phyloP scores from a whole-genome alignment of 208 protist genomes.

The Acanthamoeba sp. region DNA sequence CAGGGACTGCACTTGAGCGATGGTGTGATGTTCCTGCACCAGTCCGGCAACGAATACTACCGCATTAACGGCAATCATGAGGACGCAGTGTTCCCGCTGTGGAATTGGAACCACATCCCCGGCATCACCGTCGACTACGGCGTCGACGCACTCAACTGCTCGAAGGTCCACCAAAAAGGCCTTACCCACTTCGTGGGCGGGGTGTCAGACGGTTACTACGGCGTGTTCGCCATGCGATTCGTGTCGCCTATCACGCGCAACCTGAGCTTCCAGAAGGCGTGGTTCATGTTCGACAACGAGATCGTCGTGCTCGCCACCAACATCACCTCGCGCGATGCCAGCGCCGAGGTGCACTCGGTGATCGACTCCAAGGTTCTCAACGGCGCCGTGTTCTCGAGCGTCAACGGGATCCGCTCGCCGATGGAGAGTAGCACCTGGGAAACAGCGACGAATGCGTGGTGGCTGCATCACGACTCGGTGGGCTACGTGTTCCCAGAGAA shows the following conservation, averaged over 20 bases:
- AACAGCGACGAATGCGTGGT: background rate
- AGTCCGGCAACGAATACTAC: constrained; percentile 35
- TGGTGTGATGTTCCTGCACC: constrained; percentile 32
- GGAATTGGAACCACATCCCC: constrained; percentile 15
- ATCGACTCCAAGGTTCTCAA: constrained; percentile 1
- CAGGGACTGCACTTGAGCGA: constrained; percentile 41
- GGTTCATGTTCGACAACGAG: constrained; percentile 56
- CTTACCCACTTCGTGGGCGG: background rate
- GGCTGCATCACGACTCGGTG: constrained; percentile 9
- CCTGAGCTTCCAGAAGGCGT: constrained; percentile 14
- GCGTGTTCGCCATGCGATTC: background rate
- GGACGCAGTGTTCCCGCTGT: constrained; percentile 11
- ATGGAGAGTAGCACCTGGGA: background rate
- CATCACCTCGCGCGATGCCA: constrained; percentile 2
- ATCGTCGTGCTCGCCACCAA: constrained; percentile 15
- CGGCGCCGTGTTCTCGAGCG: background rate
- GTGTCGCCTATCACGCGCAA: background rate
- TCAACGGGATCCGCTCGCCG: background rate
- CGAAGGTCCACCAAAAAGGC: background rate
- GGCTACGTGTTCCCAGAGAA: constrained; percentile 63
- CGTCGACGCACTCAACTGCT: constrained; percentile 2
- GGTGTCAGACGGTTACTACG: background rate
- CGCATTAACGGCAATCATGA: background rate
- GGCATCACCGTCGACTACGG: constrained; percentile 43
- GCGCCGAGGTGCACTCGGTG: background rate